A percentile compares a stretch with the other conserved stretches of the same genome.
These are phyloP conservation scores for Dendrostoma leiphaemia DNA, from an alignment of 2,329 filamentous ascomycete species.

Conservation along the genomic window DNA sequence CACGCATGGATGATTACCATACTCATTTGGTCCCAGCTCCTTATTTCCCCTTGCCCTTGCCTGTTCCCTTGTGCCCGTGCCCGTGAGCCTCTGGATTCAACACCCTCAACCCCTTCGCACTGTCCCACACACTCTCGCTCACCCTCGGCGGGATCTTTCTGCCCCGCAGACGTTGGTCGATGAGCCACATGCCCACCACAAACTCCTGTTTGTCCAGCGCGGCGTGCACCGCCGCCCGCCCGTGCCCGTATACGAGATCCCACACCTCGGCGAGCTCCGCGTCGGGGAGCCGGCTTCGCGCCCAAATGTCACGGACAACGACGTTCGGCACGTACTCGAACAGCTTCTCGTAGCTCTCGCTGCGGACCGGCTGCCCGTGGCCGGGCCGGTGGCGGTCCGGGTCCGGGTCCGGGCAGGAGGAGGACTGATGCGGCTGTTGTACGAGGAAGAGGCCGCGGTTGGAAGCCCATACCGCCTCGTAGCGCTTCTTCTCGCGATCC, in stretches of 20 bases:
- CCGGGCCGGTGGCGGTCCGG: constrained; percentile 15
- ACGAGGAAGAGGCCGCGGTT: constrained; percentile 63
- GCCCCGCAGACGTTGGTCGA: constrained; percentile 78
- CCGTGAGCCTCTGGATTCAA: constrained; percentile 22
- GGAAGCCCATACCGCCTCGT: constrained; percentile 82
- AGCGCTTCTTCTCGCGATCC: constrained; percentile 70
- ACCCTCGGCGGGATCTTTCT: constrained; percentile 73
- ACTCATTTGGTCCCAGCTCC: background rate
- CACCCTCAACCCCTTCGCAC: constrained; percentile 51
- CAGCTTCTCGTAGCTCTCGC: constrained; percentile 23
- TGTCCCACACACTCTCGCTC: constrained; percentile 73
- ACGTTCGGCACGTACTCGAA: constrained; percentile 62
- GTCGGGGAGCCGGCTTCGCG: constrained; percentile 62
- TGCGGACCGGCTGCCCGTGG: background rate
- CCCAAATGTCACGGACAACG: constrained; percentile 74
- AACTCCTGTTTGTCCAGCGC: constrained; percentile 68
- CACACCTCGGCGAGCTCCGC: constrained; percentile 75
- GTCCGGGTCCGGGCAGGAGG: no score
- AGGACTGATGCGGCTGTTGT: constrained; percentile 15
- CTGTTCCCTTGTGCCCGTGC: constrained; percentile 23
- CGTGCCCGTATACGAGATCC: constrained; percentile 65
- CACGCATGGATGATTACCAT: background rate
- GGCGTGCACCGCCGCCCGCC: constrained; percentile 36
- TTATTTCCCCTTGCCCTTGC: background rate
- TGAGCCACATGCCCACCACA: constrained; percentile 78